Base-by-base conservation (phyloP, 2,329 filamentous ascomycete species). In the Cladophialophora bantiana region DNA sequence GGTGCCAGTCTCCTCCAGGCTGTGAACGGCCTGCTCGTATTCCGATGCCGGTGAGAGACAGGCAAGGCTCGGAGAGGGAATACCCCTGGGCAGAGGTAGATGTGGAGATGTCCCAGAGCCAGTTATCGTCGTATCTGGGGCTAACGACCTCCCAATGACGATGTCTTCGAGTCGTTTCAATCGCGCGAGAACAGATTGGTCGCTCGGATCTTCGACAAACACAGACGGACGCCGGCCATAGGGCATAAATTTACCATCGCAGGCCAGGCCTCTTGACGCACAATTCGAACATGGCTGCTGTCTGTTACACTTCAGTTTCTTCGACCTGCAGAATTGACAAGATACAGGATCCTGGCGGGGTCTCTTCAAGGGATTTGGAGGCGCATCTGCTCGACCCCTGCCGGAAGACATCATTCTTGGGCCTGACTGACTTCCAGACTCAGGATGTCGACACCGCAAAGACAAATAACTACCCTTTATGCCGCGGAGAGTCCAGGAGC, bases 291-390 rank as follows among this genome's bases (percentile, higher is more conserved):
- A 86, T 12, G 84, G 84, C 13, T 79, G 75, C 54, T 79, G 79
- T 3, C 53, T 55, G 53, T 85, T 82, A 73, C 84, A 86, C 77
- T 84, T 86, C 42, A 86, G 82, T 78, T 85, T 79, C 69, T 78
- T 78, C 68, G 73, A 71, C 2, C 78, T 74, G 60, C 79, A 81
- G 7, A 74, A 78, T 12, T 76, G 75, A 57, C 78, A 81, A 0
- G 79, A 80, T 1, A 81, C 77, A 0, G 79, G 78, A 15, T 79
- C 77, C 66, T 79, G 78, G 50, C 77, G 65, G 34, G 69, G 67
- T 61, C 70, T 59, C 56, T 69, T 69, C 59, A 67, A 59, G 2
- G 62, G 64, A 52, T 69, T 69, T 42, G 57, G 32, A 32, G 67
- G 32, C 32, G 36, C 38, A 45, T 42, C 38, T 4, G 52, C 40